A percentile compares a stretch with the other conserved stretches of the same genome.
These are phyloP conservation scores for Xylaria intraflava DNA, from an alignment of 495 filamentous ascomycete species.

Conservation along the genomic window DNA sequence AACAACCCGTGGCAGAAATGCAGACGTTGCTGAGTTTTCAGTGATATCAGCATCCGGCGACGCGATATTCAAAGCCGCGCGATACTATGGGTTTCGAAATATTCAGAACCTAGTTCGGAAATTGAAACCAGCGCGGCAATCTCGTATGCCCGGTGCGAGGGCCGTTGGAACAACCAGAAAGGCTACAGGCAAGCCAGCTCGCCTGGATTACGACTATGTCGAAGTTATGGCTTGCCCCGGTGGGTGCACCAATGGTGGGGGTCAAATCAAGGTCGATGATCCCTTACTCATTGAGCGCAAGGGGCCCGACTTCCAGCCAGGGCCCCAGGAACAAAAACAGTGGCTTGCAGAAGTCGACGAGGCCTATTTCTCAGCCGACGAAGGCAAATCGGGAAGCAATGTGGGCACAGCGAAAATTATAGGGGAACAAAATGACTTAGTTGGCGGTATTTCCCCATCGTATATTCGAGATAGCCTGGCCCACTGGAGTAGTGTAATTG, in stretches of 20 bases:
- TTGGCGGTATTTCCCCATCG: conserved; percentile 52
- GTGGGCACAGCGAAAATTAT: conserved; percentile 14
- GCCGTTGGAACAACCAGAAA: conserved; percentile 39
- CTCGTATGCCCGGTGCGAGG: conserved; percentile 69
- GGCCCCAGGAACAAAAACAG: conserved; percentile 67
- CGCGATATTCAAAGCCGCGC: conserved; percentile 67
- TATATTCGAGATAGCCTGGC: conserved; percentile 53
- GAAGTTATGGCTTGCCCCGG: conserved; percentile 99
- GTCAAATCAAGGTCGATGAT: conserved; percentile 87
- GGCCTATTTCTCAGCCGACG: conserved; percentile 82
- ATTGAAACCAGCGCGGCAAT: conserved; percentile 69
- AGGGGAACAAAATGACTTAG: conserved; percentile 28
- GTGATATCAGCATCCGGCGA: conserved; percentile 50
- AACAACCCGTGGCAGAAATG: conserved; percentile 72
- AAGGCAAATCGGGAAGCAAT: conserved; percentile 39
- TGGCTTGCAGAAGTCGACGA: conserved; percentile 88
- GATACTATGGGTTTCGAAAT: conserved; percentile 95
- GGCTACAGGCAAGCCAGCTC: conserved; percentile 34
- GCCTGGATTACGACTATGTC: conserved; percentile 74
- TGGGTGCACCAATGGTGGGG: conserved; percentile 94
- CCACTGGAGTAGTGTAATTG: conserved; percentile 67
- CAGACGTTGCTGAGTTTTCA: conserved; percentile 79
- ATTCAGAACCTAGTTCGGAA: conserved; percentile 94
- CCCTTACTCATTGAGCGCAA: conserved; percentile 44
- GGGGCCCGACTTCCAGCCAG: conserved; percentile 46